Conservation (phyloP, 306 rosid genomes). For the Oemleria cerasiformis region DNA sequence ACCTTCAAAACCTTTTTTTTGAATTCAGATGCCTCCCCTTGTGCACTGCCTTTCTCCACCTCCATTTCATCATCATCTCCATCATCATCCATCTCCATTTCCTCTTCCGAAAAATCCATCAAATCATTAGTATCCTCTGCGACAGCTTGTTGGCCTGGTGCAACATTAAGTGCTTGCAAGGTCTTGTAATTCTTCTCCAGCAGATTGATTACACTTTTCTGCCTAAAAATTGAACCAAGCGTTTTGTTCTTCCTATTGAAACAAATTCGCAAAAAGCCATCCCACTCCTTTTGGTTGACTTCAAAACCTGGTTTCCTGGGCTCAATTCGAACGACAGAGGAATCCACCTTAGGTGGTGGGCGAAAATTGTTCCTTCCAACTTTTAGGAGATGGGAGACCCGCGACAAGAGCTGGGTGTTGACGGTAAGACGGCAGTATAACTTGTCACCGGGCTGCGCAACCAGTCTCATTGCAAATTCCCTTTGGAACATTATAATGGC, state of each 20-base stretch:
- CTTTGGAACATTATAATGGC: conserved; percentile 95
- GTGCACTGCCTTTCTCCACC: conserved; percentile 51
- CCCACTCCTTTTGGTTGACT: conserved; percentile 88
- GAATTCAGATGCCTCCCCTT: conserved; percentile 68
- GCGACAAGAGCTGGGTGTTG: conserved; percentile 77
- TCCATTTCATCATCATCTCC: conserved; percentile 59
- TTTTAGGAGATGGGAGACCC: conserved; percentile 86
- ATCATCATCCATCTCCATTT: conserved; percentile 53
- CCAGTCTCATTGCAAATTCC: conserved; percentile 91
- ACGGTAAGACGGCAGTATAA: conserved; percentile 88
- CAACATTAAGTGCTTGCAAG: conserved; percentile 48
- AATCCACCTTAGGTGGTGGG: conserved; percentile 91
- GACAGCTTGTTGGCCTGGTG: conserved; percentile 41
- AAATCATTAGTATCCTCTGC: conserved; percentile 26
- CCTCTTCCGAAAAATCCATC: conserved; percentile 42
- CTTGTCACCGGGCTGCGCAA: conserved; percentile 93
- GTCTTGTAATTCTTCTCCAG: conserved; percentile 85
- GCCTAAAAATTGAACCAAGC: conserved; percentile 84
- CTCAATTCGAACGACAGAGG: conserved; percentile 84
- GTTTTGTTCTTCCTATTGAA: conserved; percentile 92
- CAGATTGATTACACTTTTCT: conserved; percentile 67
- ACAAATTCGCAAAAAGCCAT: conserved; percentile 78
- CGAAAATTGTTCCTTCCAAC: conserved; percentile 92
- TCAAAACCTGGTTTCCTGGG: conserved; percentile 72
- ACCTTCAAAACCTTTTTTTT: conserved; percentile 69